A percentile compares a stretch with the other conserved stretches of the same genome.
Conservation (phyloP, 73 alveolate genomes). For the Paramecium primaurelia region DNA sequence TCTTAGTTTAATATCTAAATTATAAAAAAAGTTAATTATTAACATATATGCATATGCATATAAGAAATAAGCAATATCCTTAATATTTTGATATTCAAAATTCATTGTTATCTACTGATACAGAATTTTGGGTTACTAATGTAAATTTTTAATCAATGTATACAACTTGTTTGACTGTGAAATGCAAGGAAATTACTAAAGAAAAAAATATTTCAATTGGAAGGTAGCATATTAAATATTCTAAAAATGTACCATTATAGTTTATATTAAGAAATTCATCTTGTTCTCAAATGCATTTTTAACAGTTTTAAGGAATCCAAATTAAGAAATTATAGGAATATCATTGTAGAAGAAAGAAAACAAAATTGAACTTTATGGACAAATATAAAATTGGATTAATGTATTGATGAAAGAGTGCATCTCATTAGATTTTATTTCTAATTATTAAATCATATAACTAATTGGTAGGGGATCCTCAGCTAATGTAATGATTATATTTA, state of each 20-base stretch:
- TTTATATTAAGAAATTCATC: background rate
- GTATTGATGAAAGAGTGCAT: background rate
- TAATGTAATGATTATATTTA: background rate
- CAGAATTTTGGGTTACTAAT: background rate
- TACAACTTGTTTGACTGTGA: background rate
- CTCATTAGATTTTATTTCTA: background rate
- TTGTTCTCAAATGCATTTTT: background rate
- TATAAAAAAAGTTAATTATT: background rate
- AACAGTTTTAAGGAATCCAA: background rate
- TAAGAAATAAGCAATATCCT: background rate
- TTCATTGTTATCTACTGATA: background rate
- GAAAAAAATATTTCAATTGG: background rate
- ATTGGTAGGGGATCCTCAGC: slow-evolving; percentile 28
- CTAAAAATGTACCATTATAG: background rate
- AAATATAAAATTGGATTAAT: background rate
- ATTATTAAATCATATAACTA: background rate
- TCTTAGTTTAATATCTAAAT: background rate
- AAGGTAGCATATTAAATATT: background rate
- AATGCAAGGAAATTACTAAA: background rate
- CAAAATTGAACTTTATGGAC: background rate
- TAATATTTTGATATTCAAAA: background rate
- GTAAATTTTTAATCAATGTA: background rate
- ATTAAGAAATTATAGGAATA: background rate
- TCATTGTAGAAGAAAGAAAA: background rate
- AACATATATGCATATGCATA: background rate